Evolutionary conservation across 2,329 filamentous ascomycete genomes (phyloP).

Genomic region (Exophiala spinifera): DNA sequence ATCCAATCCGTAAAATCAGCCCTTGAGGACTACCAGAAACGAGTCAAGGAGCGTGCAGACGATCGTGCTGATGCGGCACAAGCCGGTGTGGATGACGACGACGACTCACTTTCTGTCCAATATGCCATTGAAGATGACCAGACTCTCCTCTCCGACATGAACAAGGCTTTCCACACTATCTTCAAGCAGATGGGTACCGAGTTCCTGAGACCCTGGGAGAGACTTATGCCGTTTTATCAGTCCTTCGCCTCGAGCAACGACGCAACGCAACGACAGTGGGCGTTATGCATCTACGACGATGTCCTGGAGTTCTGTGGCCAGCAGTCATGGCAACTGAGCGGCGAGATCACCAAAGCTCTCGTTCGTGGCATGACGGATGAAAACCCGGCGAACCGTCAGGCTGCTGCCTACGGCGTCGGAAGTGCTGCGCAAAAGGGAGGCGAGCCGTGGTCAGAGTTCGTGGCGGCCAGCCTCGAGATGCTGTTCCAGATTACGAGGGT

Average conservation of each 20-base stretch:
- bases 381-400: slow-evolving; percentile 89
- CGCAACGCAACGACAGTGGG: slow-evolving; percentile 93
- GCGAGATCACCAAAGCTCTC: slow-evolving; percentile 82
- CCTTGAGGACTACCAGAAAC: slow-evolving; percentile 86
- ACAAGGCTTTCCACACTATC: slow-evolving; percentile 98
- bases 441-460: slow-evolving; percentile 79
- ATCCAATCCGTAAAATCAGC: slow-evolving; percentile 82
- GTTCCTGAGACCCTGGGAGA: slow-evolving; percentile 87
- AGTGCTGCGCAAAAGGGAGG: slow-evolving; percentile 93
- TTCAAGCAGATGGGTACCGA: slow-evolving; percentile 90
- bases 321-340: slow-evolving; percentile 80
- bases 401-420: slow-evolving; percentile 91
- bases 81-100: slow-evolving; percentile 83
- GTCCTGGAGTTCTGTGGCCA: slow-evolving; percentile 94
- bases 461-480: slow-evolving; percentile 72
- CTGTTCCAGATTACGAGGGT: slow-evolving; percentile 83
- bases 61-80: slow-evolving; percentile 82
- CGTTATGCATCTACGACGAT: slow-evolving; percentile 97
- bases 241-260: slow-evolving; percentile 71
- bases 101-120: slow-evolving; percentile 79
- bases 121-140: slow-evolving; percentile 97
- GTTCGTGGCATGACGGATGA: slow-evolving; percentile 80
- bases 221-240: slow-evolving; percentile 79
- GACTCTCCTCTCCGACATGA: slow-evolving; percentile 96
- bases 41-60: slow-evolving; percentile 78